Conservation (phyloP, 2,329 filamentous ascomycete species). For the Ilyonectria robusta region DNA sequence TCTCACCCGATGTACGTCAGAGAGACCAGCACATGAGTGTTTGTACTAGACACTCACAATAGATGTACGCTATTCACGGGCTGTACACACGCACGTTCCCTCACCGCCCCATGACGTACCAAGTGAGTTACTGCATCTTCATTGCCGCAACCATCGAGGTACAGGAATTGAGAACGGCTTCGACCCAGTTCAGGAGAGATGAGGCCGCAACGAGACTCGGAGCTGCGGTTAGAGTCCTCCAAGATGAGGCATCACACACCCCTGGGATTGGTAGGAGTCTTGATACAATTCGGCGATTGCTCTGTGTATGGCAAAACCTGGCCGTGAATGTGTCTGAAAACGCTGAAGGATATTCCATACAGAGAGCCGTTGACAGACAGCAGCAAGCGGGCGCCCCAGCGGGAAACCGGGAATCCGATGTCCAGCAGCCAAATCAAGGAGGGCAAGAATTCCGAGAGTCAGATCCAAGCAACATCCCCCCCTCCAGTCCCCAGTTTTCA, state of each 20-base stretch:
- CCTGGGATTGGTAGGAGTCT: conserved; percentile 3
- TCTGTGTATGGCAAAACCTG: not conserved
- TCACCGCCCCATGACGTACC: conserved; percentile 41
- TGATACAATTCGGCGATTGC: conserved; percentile 2
- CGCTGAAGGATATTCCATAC: no score
- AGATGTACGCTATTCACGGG: conserved; percentile 22
- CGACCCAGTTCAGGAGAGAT: not conserved
- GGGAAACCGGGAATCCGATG: no score
- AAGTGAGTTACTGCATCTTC: conserved; percentile 44
- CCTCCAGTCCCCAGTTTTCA: no score
- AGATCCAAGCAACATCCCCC: no score
- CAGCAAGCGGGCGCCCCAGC: no score
- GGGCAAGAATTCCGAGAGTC: no score
- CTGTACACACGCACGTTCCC: conserved; percentile 37
- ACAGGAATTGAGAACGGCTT: conserved; percentile 19
- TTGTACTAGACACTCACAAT: not conserved
- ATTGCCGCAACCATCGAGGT: conserved; percentile 36
- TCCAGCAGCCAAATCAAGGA: no score
- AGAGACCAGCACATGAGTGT: not conserved
- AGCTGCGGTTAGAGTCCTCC: not conserved
- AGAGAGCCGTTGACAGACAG: no score
- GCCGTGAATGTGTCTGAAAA: no score
- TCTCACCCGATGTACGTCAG: not conserved
- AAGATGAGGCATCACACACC: conserved; percentile 1
- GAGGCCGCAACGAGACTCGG: not conserved